A percentile compares a stretch with the other conserved stretches of the same genome.
Evolutionary conservation across 2,329 filamentous ascomycete species (phyloP).

Genomic region (Fusarium succisae): DNA sequence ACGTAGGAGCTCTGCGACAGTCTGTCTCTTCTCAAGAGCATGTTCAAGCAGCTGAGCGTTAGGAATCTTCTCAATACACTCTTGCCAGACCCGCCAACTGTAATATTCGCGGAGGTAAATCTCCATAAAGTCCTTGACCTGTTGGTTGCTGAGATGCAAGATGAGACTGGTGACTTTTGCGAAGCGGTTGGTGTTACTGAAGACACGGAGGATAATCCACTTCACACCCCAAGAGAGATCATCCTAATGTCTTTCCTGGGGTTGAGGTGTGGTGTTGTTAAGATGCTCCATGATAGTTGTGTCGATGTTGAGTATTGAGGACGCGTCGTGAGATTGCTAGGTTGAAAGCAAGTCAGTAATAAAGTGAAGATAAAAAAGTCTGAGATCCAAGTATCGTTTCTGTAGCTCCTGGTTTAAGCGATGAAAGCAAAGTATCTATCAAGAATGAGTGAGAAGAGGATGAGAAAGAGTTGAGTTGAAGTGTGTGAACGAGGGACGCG

Average conservation of each 20-base stretch:
- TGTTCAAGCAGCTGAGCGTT: slow-evolving; percentile 11
- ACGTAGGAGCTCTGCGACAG: slow-evolving; percentile 17
- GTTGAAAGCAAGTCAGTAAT: neutral
- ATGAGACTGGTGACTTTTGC: slow-evolving; percentile 20
- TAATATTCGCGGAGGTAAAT: slow-evolving; percentile 34
- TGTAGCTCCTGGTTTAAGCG: neutral
- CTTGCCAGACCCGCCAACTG: slow-evolving; percentile 33
- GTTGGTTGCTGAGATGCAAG: slow-evolving; percentile 30
- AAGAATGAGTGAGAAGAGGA: neutral
- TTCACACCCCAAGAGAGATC: slow-evolving; percentile 37
- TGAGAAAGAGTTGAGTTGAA: neutral
- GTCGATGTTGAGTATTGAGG: neutral
- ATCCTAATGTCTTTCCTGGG: slow-evolving; percentile 28
- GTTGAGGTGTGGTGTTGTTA: neutral
- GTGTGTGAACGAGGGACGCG: neutral
- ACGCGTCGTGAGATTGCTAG: neutral
- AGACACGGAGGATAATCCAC: slow-evolving; percentile 41
- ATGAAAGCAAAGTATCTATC: neutral
- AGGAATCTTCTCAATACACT: slow-evolving; percentile 13
- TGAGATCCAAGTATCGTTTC: neutral
- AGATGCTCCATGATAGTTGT: neutral
- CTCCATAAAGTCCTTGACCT: slow-evolving; percentile 37
- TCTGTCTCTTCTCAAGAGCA: slow-evolving; percentile 8
- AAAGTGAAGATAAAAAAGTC: neutral
- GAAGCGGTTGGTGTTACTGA: slow-evolving; percentile 34